Conservation (phyloP, 371 early-diverging fungal species). For the Mortierella sp. region DNA sequence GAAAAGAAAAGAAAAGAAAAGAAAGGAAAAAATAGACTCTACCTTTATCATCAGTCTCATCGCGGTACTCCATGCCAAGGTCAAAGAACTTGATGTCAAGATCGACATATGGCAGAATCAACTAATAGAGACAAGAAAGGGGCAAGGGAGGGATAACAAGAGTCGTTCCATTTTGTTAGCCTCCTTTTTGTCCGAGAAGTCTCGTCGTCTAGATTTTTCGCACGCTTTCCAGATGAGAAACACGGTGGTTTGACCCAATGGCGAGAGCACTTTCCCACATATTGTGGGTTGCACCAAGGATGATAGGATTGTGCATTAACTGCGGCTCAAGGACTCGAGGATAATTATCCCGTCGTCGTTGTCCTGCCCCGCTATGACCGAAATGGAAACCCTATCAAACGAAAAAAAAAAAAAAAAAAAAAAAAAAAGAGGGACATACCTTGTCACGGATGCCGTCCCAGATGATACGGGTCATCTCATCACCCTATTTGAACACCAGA, state of each 20-base stretch:
- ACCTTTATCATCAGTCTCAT: slow-evolving; percentile 65
- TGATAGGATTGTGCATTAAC: too few relatives aligned
- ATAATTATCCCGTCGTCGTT: too few relatives aligned
- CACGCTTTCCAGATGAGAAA: too few relatives aligned
- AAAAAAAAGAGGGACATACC: too few relatives aligned
- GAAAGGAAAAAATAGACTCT: background rate
- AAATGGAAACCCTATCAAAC: too few relatives aligned
- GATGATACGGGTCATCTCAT: slow-evolving; percentile 97
- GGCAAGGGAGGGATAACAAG: too few relatives aligned
- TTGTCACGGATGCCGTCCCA: slow-evolving; percentile 94
- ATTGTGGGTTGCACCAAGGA: too few relatives aligned
- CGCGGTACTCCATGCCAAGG: slow-evolving; percentile 92
- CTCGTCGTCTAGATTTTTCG: background rate
- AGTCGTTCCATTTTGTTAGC: too few relatives aligned
- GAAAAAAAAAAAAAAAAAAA: too few relatives aligned
- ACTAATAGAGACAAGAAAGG: slow-evolving; percentile 26
- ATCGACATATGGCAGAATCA: slow-evolving; percentile 89
- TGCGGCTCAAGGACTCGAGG: too few relatives aligned
- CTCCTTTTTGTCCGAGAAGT: background rate
- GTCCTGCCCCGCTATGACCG: too few relatives aligned
- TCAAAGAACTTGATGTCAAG: slow-evolving; percentile 94
- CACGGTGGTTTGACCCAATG: background rate
- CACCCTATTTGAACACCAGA: slow-evolving; percentile 76
- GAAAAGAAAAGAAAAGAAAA: background rate
- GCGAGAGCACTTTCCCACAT: background rate